Evolutionary conservation across 768 basidiomycete genomes (phyloP), one percentile per base, ranked within the genome.

Genomic region (Calocera viscosa): DNA sequence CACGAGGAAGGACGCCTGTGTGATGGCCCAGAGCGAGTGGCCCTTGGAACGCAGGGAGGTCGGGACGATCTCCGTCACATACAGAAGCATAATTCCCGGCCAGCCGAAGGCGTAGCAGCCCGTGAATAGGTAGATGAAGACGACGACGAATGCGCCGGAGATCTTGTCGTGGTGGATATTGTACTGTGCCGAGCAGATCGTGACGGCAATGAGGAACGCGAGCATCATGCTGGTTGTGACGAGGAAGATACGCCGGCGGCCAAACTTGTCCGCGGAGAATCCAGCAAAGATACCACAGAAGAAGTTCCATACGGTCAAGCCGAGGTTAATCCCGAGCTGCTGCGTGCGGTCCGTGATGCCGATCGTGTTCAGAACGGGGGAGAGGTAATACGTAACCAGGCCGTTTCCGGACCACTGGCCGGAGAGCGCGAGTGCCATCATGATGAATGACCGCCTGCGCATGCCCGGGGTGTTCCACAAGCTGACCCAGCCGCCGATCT

Each of bases 221-320:
- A 60, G 53, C 53, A 60, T 60, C 63, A 78, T 67, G 1, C 81
- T 82, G 28, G 80, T 82, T 66, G 84, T 85, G 32, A 78, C 63
- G 38, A 74, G 70, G 81, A 90, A 90, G 28, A 90, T 80, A 69
- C 82, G 69, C 17, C 89, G 83, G 69, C 89, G 86, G 30, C 89
- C 89, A 19, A 60, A 60, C 53, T 60, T 60, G 30, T 60, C 53
- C 24, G 34, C 12, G 1, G 71, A 70, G 0, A 72, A 49, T n/a
- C 65, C 71, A 0, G 71, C 69, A 28, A 68, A 53, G 40, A 67
- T 35, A 38, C 49, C 34, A 65, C 70, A 70, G 33, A 14, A 53
- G 63, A 60, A 67, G 60, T 30, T 71, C 33, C 68, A 71, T 64
- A 34, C 67, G 43, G 16, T 41, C 49, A 49, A 49, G 33, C 28